Base-by-base conservation (phyloP, 805 yeast species). In the Candida railenensis region DNA sequence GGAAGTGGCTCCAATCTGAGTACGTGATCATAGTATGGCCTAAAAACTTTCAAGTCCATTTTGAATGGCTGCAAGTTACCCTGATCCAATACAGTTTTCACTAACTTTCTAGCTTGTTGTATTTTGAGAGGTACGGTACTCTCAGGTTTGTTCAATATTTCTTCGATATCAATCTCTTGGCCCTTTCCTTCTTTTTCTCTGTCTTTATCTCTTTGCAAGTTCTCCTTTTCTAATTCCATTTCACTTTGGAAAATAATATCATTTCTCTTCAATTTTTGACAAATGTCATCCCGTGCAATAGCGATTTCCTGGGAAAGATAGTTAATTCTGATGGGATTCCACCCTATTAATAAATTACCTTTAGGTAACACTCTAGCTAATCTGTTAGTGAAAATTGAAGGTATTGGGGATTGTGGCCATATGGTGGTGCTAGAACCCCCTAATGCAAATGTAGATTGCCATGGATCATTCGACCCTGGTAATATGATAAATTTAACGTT, bases 401-500 rank as follows among this genome's bases (percentile, higher is more conserved):
- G 96, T 2, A 94, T 76, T 0, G 82, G 74, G 16, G 73, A 69
- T 56, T 85, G 87, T 0, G 99, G 99, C 22, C 66, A 57, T 34
- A 59, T 48, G 39, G 65, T 62, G 33, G 69, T 45, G 43, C 63
- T 61, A 0, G 73, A 61, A 7, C 70, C 55, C 3, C 92, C 90
- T 42, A 84, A 73, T 1, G 87, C 76, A 41, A 77, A 78, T 45
- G 83, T 72, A 1, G 94, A 80, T 32, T 83, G 83, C 97, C 98
- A 94, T 0, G 97, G 97, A 65, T 94, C 99, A 54, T 89, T 87
- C 37, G 81, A 80, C 1, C 99, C 98, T 0, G 98, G 97, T 1
- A 92, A 70, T 48, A 94, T 79, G 1, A 89, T 67, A 22, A 94
- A 63, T 43, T 85, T 82, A 22, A 86, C 74, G 4, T 67, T 59